These are phyloP conservation scores for Laburnicola sp. DNA, from an alignment of 2,329 filamentous ascomycete genomes.

Conservation along the genomic window DNA sequence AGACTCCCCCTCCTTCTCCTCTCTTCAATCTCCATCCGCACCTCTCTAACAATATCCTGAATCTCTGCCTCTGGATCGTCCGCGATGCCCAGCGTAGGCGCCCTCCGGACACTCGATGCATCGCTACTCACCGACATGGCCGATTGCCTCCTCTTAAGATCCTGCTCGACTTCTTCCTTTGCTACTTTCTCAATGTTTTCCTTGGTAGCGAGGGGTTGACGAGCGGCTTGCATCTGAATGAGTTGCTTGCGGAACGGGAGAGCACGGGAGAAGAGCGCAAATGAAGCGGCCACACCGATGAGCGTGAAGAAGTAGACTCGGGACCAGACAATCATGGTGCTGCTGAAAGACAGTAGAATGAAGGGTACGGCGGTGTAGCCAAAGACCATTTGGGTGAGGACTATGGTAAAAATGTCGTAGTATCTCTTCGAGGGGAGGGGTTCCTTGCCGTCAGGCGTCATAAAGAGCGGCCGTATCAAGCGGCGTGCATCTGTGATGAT, in stretches of 20 bases:
- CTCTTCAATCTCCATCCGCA: conserved; percentile 71
- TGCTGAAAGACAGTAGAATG: conserved; percentile 72
- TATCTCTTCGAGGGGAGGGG: conserved; percentile 69
- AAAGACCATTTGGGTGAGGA: conserved; percentile 80
- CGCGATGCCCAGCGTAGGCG: conserved; percentile 76
- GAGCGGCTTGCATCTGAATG: conserved; percentile 37
- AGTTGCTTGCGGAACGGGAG: conserved; percentile 61
- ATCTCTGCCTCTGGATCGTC: conserved; percentile 75
- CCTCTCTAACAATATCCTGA: conserved; percentile 75
- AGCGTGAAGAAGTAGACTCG: conserved; percentile 88
- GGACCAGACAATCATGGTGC: conserved; percentile 75
- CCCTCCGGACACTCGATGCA: conserved; percentile 51
- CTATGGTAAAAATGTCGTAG: conserved; percentile 78
- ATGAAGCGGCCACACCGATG: conserved; percentile 64
- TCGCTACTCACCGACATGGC: conserved; percentile 61
- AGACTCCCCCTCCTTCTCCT: conserved; percentile 52
- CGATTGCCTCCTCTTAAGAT: conserved; percentile 31
- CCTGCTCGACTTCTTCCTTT: conserved; percentile 20
- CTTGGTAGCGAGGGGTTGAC: conserved; percentile 27
- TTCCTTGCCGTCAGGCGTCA: conserved; percentile 69
- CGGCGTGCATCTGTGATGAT: conserved; percentile 74
- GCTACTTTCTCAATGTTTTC: conserved; percentile 37
- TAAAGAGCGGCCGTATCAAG: conserved; percentile 87
- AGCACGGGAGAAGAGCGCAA: conserved; percentile 79
- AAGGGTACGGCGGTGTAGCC: conserved; percentile 84